Evolutionary conservation across 1,139 yeast genomes (phyloP), one percentile per base, ranked within the genome.

Genomic region (Kodamaea ohmeri): DNA sequence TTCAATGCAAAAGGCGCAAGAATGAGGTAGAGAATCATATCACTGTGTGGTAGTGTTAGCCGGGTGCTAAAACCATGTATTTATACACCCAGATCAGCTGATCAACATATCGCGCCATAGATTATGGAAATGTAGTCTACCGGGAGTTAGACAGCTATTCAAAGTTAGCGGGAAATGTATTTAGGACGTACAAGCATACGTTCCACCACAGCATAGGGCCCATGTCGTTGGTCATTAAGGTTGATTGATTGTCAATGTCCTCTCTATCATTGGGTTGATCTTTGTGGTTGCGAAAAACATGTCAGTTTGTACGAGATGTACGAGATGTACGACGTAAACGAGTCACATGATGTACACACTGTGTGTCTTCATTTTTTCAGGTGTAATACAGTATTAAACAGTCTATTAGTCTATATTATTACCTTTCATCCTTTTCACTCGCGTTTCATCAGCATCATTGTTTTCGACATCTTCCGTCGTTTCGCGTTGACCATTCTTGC

Each of bases 1-100:
- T 83, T 83, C 13, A 36, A 12, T 9, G 26, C 11, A 13, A 31
- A 21, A 8, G 34, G 34, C 9, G 34, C 34, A 9, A 20, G 4
- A 4, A 31, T 29, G 11, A 18, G 8, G 25, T 29, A 29, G 18
- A 29, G 25, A 19, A 19, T 5, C 32, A 29, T 29, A 6, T 5
- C 5, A 6, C 20, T 27, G 9, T 13, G 5, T 11, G 6, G 4
- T 19, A 7, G 9, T 16, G 11, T 15, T 11, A 9, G 6, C 14
- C 5, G 12, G 11, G 6, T 4, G 18, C 12, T 15, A 19, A 18
- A 6, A 7, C 32, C 12, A 13, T 16, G 32, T 29, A 29, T 29
- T 18, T 29, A 29, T 29, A 29, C 20, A 19, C 3, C 6, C 12
- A 12, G 32, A 29, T 29, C 32, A 29, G 32, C 32, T 29, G 32